Evolutionary conservation across 768 basidiomycete genomes (phyloP), one percentile per base, ranked within the genome.

Genomic region (Amylocystis lapponica): DNA sequence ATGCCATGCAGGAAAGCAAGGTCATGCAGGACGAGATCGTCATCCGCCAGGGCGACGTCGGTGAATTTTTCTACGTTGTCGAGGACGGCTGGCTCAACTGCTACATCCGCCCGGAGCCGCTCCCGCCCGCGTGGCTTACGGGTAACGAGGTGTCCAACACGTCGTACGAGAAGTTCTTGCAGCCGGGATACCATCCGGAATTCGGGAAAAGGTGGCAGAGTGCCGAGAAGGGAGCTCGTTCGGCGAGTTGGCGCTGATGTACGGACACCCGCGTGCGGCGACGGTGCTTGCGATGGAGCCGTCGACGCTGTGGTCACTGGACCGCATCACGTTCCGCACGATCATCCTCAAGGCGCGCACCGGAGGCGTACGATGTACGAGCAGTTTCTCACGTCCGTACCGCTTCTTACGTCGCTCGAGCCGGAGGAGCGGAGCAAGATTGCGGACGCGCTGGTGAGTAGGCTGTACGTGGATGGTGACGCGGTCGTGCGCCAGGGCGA

Each of bases 241-340:
- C 48, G 96, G 96, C 33, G 95, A 99, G 66, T 74, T 99, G 43
- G 96, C 96, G 23, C 69, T 99, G 53, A 97, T 99, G 95, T 95
- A 99, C 66, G 92, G 91, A 26, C 93, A 95, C 52, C 89, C 90
- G 30, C 88, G 96, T 25, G 91, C 92, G 16, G 96, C 96, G 13
- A 93, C 91, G 7, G 94, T 98, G 33, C 68, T 96, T 27, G 82
- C 95, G 9, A 78, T 86, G 34, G 82, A 88, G 44, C 69, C 78
- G 1, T 88, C 82, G 20, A 91, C 85, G 8, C 72, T 97, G 21
- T 99, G 96, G 96, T 84, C 87, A 9, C 74, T 99, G 52, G 96
- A 99, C 68, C 86, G 96, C 44, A 92, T 94, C 55, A 98, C 94
- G 3, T 99, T 98, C 83, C 81, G 96, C 35, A 96, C 92, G 5